Evolutionary conservation across 179 eudicot species (phyloP), one percentile per base, ranked within the genome.

Genomic region (Heliamphora pulchella): DNA sequence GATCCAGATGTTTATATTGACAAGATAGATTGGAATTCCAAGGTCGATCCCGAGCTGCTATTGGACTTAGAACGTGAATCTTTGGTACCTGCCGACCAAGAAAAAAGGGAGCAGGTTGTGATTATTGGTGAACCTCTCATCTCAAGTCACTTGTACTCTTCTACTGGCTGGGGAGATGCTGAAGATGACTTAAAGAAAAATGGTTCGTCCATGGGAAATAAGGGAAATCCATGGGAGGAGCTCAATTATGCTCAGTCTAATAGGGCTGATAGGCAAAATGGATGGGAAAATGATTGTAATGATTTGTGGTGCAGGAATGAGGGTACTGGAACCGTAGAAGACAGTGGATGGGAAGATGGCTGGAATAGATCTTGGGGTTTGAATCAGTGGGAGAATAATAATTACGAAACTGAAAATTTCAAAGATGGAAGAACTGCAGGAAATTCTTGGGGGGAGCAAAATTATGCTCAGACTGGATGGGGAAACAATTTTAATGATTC

Each of bases 1-100:
- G 90, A 91, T 77, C 97, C 96, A 0, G 86, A 94, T 75, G 58
- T 87, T 51, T 89, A 88, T 76, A 90, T 93, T 13, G 94, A 93
- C 65, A 61, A 90, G 39, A 79, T 94, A 8, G 89, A 94, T 71
- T 94, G 98, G 97, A 69, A 91, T 58, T 75, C 86, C 4, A 10
- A 81, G 39, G 80, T 88, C 47, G 94, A 93, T 62, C 89, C 84
- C 1, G 84, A 86, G 75, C 85, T 90, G 65, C 47, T 89, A n/a
- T 54, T 63, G 47, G 95, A 90, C 84, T 81, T 89, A 46, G 91
- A 91, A 59, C 69, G 77, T 59, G 86, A 81, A 46, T 7, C 63
- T 5, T 81, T 71, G 55, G 61, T 53, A 7, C 44, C 78, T 14
- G 79, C 77, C 63, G 82, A 84, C 46, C 20, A 5, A 1, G 83